A percentile compares a stretch with the other conserved stretches of the same genome.
These are phyloP conservation scores for Lactarius quietus DNA, from an alignment of 768 basidiomycete genomes.

Conservation along the genomic window DNA sequence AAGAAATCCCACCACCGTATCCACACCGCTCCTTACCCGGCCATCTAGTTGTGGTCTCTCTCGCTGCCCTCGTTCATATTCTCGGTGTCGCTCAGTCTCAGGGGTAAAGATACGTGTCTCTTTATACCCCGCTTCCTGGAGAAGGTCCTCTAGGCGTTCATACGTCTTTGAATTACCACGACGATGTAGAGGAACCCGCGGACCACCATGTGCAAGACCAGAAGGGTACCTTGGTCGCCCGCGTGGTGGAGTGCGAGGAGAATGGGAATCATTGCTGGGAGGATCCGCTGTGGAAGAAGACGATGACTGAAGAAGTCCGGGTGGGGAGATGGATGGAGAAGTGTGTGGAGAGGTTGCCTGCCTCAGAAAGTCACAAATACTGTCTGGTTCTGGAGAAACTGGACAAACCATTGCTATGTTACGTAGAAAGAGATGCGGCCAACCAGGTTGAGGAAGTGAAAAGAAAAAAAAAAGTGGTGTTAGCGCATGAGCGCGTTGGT, in stretches of 20 bases:
- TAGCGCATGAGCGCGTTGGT: constrained; percentile 12
- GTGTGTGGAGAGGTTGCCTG: constrained; percentile 6
- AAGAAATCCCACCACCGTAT: constrained; percentile 62
- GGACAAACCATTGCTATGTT: constrained; percentile 5
- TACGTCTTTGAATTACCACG: constrained; percentile 78
- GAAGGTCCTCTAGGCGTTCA: constrained; percentile 79
- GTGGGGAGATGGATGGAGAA: constrained; percentile 20
- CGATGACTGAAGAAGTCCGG: constrained; percentile 21
- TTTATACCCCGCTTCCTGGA: constrained; percentile 87
- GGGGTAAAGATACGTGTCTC: constrained; percentile 90
- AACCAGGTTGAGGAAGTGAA: constrained; percentile 1
- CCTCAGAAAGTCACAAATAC: neutral
- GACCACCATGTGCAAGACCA: constrained; percentile 39
- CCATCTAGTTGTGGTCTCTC: constrained; percentile 26
- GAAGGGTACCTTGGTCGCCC: constrained; percentile 50
- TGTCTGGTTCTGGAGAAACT: neutral
- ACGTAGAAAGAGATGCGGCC: constrained; percentile 4
- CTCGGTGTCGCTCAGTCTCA: constrained; percentile 54
- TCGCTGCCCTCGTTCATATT: constrained; percentile 26
- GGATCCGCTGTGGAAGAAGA: constrained; percentile 13
- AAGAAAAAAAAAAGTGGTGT: neutral
- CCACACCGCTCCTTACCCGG: constrained; percentile 43
- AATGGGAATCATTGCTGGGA: neutral
- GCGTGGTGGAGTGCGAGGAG: constrained; percentile 22
- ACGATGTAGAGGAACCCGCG: constrained; percentile 68